Percentiles rank a stretch among this genome's conserved stretches.
These are phyloP conservation scores for Rhizophora mangle DNA, from an alignment of 345 rosid genomes.

Conservation along the genomic window DNA sequence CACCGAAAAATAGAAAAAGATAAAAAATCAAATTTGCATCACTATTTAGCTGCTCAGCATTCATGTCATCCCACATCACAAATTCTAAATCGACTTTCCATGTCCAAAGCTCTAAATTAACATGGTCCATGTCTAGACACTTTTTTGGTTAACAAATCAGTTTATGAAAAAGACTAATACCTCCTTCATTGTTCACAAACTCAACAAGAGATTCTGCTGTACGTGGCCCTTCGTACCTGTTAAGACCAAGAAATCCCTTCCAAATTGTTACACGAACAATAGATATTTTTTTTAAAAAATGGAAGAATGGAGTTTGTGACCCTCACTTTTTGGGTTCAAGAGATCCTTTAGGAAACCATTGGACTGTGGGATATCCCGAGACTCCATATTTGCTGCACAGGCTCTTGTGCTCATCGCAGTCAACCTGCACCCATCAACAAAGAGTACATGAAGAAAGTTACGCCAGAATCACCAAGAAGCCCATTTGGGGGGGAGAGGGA, in stretches of 20 bases:
- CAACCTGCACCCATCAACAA: conserved; percentile 60
- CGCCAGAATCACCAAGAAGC: background rate
- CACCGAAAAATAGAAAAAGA: background rate
- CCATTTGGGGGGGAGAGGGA: too few relatives aligned
- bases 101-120: too few relatives aligned
- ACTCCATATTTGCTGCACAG: conserved; percentile 88
- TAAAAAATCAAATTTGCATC: too few relatives aligned
- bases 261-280: too few relatives aligned
- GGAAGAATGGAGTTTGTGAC: background rate
- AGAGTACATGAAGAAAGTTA: conserved; percentile 1
- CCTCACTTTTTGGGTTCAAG: conserved; percentile 89
- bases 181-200: conserved; percentile 93
- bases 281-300: too few relatives aligned
- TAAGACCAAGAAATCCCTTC: background rate
- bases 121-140: too few relatives aligned
- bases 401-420: conserved; percentile 95
- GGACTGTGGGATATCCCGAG: conserved; percentile 88
- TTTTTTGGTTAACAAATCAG: background rate
- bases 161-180: conserved; percentile 28
- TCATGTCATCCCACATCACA: too few relatives aligned
- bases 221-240: conserved; percentile 89
- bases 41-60: too few relatives aligned
- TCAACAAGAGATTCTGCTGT: conserved; percentile 80
- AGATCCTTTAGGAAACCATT: conserved; percentile 97
- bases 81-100: too few relatives aligned